phyloP scores from a whole-genome alignment of 306 rosid species.

The Citrullus colocynthis region DNA sequence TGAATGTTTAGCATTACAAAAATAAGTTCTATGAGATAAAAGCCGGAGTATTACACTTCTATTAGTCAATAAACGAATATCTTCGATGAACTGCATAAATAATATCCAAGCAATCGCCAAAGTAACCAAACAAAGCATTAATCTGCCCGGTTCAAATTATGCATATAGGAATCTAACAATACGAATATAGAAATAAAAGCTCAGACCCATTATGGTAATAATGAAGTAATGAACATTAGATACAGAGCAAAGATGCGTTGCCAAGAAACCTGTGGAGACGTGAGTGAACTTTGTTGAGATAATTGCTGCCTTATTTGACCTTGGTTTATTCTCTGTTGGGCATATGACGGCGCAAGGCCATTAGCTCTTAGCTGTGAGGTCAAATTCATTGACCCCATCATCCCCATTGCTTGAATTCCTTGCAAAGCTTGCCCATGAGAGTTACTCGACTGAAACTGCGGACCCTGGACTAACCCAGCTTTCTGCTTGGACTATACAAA shows the following conservation, averaged over 20 bases:
- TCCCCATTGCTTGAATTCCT: slow-evolving; percentile 81
- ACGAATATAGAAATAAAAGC: neutral
- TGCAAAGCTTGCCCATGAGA: slow-evolving; percentile 71
- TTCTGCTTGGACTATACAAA: slow-evolving; percentile 77
- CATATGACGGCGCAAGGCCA: slow-evolving; percentile 38
- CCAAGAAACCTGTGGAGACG: slow-evolving; percentile 45
- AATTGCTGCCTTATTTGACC: slow-evolving; percentile 79
- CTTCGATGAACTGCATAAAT: neutral
- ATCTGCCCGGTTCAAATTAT: neutral
- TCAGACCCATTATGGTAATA: neutral
- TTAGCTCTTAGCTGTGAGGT: slow-evolving; percentile 52
- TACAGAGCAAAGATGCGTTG: neutral
- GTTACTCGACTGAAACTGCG: slow-evolving; percentile 63
- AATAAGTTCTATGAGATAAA: neutral
- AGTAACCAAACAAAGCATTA: neutral
- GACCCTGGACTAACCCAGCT: slow-evolving; percentile 56
- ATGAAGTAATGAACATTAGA: neutral
- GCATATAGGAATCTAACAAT: neutral
- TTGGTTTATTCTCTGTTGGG: slow-evolving; percentile 60
- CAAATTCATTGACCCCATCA: slow-evolving; percentile 59
- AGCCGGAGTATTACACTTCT: neutral
- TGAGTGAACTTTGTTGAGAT: slow-evolving; percentile 54
- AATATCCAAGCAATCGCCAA: neutral
- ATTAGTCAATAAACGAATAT: neutral
- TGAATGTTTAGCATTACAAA: neutral